Conservation (phyloP, 108 stramenopile genomes). For the Cyclotella sp. region DNA sequence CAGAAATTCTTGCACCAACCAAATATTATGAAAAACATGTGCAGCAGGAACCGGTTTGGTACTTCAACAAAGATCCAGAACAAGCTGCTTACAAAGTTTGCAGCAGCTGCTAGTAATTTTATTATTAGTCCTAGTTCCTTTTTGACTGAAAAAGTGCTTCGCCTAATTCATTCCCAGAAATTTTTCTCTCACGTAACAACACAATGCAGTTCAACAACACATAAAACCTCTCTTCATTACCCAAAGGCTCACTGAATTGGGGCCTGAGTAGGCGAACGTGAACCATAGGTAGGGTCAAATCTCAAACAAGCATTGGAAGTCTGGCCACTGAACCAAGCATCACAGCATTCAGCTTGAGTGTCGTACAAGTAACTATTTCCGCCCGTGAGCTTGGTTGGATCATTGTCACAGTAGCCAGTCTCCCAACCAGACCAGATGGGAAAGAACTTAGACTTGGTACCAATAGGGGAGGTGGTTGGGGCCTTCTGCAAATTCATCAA, state of each 20-base stretch:
- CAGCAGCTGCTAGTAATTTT: too few relatives aligned
- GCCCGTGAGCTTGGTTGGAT: background rate
- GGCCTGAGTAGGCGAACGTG: background rate
- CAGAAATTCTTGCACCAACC: too few relatives aligned
- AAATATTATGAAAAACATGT: too few relatives aligned
- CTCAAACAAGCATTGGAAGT: conserved; percentile 1
- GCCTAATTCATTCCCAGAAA: too few relatives aligned
- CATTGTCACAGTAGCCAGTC: conserved; percentile 14
- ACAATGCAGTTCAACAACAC: too few relatives aligned
- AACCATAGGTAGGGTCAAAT: conserved; percentile 7
- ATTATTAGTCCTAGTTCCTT: too few relatives aligned
- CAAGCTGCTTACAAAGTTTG: too few relatives aligned
- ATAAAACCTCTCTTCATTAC: too few relatives aligned
- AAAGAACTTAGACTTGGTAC: conserved; percentile 4
- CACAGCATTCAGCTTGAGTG: conserved; percentile 17
- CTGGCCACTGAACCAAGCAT: conserved; percentile 13
- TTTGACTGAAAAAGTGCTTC: too few relatives aligned
- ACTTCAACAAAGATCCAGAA: too few relatives aligned
- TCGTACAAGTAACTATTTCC: background rate
- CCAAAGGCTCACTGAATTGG: background rate
- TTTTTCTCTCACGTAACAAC: too few relatives aligned
- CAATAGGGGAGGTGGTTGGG: background rate
- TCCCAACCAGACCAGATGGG: conserved; percentile 19
- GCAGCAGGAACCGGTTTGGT: too few relatives aligned
- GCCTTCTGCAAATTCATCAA: background rate